Conservation (phyloP, 1,284 basidiomycete genomes). For the Violaceomyces palustris region DNA sequence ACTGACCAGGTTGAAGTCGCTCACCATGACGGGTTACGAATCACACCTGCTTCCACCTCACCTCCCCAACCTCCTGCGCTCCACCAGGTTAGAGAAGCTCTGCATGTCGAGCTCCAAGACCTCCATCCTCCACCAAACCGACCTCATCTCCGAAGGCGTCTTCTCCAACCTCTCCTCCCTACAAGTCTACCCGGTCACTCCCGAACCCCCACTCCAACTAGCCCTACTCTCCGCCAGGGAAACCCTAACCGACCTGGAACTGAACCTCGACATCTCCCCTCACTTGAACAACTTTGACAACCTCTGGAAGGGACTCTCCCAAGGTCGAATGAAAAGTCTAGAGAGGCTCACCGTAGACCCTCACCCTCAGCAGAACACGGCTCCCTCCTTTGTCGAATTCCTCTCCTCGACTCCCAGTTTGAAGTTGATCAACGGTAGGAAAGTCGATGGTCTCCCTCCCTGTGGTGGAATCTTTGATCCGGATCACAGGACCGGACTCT, state of each 20-base stretch:
- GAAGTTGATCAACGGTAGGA: slow-evolving; percentile 5
- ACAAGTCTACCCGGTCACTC: slow-evolving; percentile 23
- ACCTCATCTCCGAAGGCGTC: slow-evolving; percentile 3
- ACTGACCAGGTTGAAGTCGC: slow-evolving; percentile 8
- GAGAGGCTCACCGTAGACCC: slow-evolving; percentile 18
- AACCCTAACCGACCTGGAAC: slow-evolving; percentile 8
- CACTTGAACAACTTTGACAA: slow-evolving; percentile 16
- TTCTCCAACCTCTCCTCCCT: slow-evolving; percentile 10
- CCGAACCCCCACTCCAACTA: slow-evolving; percentile 6
- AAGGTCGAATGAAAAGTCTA: slow-evolving; percentile 2
- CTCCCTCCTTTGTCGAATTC: slow-evolving; percentile 20
- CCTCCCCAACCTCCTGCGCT: slow-evolving; percentile 1
- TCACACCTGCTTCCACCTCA: slow-evolving; percentile 11
- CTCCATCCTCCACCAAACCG: slow-evolving; percentile 9
- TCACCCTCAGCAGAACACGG: slow-evolving; percentile 24
- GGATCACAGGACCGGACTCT: too few relatives aligned
- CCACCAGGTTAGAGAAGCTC: slow-evolving; percentile 1
- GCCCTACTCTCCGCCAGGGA: slow-evolving; percentile 2
- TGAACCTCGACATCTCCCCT: slow-evolving; percentile 15
- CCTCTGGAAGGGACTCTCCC: slow-evolving; percentile 9
- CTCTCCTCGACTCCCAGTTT: slow-evolving; percentile 2
- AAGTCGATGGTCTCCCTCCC: slow-evolving; percentile 5
- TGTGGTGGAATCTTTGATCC: slow-evolving; percentile 14
- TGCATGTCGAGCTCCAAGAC: slow-evolving; percentile 17
- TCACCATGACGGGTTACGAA: slow-evolving; percentile 18